These are phyloP conservation scores for Gryganskiella cystojenkinii DNA, from an alignment of 192 early-diverging fungal genomes.

Conservation along the genomic window DNA sequence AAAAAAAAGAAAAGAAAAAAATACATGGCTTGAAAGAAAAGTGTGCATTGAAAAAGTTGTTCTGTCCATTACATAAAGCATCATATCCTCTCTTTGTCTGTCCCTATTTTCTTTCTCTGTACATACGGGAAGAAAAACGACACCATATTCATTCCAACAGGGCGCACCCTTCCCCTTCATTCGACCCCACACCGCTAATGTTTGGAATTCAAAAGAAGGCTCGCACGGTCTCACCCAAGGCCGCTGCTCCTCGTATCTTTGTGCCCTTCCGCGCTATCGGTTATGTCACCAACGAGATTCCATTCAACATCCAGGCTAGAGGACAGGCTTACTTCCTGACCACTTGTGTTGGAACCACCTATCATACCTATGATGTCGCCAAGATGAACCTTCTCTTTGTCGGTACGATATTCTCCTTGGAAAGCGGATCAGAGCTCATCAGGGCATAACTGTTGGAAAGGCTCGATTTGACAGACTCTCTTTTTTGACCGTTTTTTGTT, in stretches of 20 bases:
- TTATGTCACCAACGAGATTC: conserved; percentile 84
- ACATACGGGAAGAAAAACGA: no score
- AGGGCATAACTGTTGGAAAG: neutral
- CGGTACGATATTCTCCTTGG: conserved; percentile 43
- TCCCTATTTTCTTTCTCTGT: no score
- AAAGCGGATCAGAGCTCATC: neutral
- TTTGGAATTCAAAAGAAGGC: conserved; percentile 52
- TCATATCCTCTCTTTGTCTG: no score
- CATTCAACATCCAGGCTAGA: conserved; percentile 81
- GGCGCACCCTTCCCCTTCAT: neutral
- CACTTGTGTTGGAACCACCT: conserved; percentile 87
- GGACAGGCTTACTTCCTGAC: conserved; percentile 85
- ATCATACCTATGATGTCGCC: conserved; percentile 90
- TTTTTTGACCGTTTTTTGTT: neutral
- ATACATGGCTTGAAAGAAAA: no score
- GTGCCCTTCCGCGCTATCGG: conserved; percentile 93
- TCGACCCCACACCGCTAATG: conserved; percentile 9
- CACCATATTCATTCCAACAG: no score
- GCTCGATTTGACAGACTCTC: no score
- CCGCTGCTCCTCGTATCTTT: conserved; percentile 68
- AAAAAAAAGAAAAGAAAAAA: no score
- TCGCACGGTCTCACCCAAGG: conserved; percentile 45
- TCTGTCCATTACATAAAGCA: no score
- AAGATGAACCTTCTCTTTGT: conserved; percentile 86
- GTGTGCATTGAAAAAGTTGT: no score